Evolutionary conservation across 441 rosid species (phyloP), one percentile per base, ranked within the genome.

Genomic region (Populus hybrid): DNA sequence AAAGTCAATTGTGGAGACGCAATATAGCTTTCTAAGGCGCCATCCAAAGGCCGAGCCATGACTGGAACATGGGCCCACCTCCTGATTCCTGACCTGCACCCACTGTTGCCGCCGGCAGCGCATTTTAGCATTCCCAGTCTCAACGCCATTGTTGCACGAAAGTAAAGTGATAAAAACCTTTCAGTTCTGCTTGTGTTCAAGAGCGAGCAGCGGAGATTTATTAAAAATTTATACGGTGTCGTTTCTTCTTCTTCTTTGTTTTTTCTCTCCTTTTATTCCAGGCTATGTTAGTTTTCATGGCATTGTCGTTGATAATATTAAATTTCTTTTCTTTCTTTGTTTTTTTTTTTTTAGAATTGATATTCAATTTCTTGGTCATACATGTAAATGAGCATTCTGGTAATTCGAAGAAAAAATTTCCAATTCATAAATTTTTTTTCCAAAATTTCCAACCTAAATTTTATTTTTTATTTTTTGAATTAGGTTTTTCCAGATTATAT

Each of bases 41-140:
- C 79, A 65, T 81, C 79, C 71, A 86, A 31, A 28, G 89, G 88
- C 26, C 88, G 73, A 75, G 93, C 88, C 56, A 82, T 82, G n/a
- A 91, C 86, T 53, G 88, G 76, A 0, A 75, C 78, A 1, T 89
- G 87, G 61, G 75, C 70, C 66, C 79, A 84, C 38, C 91, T 87
- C 74, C 88, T 61, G 35, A 78, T 36, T 40, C 86, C 84, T 5
- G 75, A 72, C 31, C 72, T 2, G 59, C 79, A 80, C 5, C 86
- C 35, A 20, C 69, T 61, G 69, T 74, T 81, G 76, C 81, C 83
- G 38, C 80, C 84, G 71, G 82, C 66, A 59, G 84, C 85, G 79
- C 84, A 74, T 82, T 84, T 89, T 6, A 84, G 78, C 71, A 83
- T 73, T 33, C 87, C 85, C 74, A 79, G 70, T 80, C 88, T 87